phyloP scores from a whole-genome alignment of 345 rosid genomes.

The Salix udensis region DNA sequence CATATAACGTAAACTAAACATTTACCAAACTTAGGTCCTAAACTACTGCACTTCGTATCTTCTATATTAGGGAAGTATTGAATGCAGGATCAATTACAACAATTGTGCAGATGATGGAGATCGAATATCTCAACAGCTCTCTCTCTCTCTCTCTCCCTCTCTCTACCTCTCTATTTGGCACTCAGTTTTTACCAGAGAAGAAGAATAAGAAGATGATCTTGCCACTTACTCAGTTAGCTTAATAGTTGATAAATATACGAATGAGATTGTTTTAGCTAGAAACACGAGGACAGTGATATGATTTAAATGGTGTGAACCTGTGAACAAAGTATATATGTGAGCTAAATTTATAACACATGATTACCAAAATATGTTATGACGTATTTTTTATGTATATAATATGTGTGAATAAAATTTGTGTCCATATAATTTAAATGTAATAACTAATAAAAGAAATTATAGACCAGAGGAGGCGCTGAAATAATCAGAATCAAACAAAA shows the following conservation, averaged over 20 bases:
- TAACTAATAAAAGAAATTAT: neutral
- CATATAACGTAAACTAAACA: too few species aligned
- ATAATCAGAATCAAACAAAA: neutral
- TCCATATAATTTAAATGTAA: neutral
- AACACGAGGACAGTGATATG: neutral
- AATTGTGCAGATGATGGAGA: too few species aligned
- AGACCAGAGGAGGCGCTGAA: neutral
- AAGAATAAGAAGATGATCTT: neutral
- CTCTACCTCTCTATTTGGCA: neutral
- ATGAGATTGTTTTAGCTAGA: neutral
- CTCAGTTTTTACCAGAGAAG: neutral
- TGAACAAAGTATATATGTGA: neutral
- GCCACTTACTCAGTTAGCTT: neutral
- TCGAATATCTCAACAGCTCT: too few species aligned
- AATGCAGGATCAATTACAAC: too few species aligned
- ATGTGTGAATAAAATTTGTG: neutral
- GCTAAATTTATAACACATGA: too few species aligned
- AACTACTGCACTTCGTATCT: too few species aligned
- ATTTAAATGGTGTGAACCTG: neutral
- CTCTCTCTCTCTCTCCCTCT: too few species aligned
- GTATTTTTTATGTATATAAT: neutral
- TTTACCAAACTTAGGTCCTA: too few species aligned
- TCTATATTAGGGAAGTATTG: too few species aligned
- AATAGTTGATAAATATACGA: neutral
- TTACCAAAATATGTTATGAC: neutral